Conservation (phyloP, 2,329 filamentous ascomycete genomes). For the Talaromyces sp. region DNA sequence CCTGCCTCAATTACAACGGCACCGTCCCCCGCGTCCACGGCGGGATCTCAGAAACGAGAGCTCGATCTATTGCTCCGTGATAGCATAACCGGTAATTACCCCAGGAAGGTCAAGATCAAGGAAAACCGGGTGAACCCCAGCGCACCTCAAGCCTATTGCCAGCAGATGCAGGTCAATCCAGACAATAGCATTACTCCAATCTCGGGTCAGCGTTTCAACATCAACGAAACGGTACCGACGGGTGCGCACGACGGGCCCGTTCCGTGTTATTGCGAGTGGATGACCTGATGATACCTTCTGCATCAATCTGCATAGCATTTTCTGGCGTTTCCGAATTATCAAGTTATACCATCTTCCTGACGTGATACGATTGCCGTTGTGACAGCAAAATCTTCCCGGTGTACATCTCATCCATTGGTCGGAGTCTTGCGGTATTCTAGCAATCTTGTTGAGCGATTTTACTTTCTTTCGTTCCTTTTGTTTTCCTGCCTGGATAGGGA, state of each 20-base stretch:
- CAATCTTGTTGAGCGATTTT: slow-evolving; percentile 1
- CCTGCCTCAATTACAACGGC: slow-evolving; percentile 9
- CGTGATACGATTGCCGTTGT: slow-evolving; percentile 5
- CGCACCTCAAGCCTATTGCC: slow-evolving; percentile 55
- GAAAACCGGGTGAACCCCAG: slow-evolving; percentile 54
- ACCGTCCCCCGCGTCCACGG: slow-evolving; percentile 24
- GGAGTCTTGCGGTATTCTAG: slow-evolving; percentile 6
- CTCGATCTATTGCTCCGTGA: background rate
- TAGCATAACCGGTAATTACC: slow-evolving; percentile 34
- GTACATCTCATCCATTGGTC: background rate
- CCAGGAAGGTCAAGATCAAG: slow-evolving; percentile 62
- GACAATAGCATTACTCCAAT: slow-evolving; percentile 43
- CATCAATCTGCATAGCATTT: background rate
- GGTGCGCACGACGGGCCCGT: background rate
- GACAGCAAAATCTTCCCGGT: background rate
- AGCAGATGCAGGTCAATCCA: slow-evolving; percentile 59
- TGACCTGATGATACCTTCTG: slow-evolving; percentile 3
- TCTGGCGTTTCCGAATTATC: background rate
- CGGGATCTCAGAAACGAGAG: slow-evolving; percentile 17
- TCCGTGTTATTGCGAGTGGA: slow-evolving; percentile 19
- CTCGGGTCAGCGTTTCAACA: slow-evolving; percentile 28
- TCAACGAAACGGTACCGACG: slow-evolving; percentile 32
- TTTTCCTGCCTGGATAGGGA: background rate
- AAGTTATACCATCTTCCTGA: slow-evolving; percentile 5
- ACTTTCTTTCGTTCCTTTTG: background rate